Percentiles rank a stretch among this genome's conserved stretches.
Evolutionary conservation across 352 stramenopile genomes (phyloP).

Genomic region (Phytopythium cucurbitacearum): DNA sequence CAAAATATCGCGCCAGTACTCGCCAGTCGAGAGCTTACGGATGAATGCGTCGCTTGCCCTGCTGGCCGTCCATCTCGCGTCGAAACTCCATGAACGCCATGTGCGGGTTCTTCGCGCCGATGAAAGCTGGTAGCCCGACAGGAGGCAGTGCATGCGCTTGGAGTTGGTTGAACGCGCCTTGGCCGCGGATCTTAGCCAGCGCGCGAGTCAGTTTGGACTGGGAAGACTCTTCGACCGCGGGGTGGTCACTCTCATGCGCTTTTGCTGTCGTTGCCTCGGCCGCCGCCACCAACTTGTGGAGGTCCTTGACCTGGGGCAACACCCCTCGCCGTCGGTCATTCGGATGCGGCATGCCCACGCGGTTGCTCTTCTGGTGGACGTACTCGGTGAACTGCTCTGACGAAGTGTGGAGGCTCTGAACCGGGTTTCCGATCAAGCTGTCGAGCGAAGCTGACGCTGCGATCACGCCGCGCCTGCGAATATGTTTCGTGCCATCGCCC

Average conservation of each 20-base stretch:
- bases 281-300: conserved; percentile 27
- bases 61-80: conserved; percentile 7
- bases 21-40: conserved; percentile 9
- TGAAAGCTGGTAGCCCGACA: conserved; percentile 8
- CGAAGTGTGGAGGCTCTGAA: conserved; percentile 3
- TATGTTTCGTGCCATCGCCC: not conserved
- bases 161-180: conserved; percentile 14
- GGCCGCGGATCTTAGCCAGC: conserved; percentile 22
- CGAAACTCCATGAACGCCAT: conserved; percentile 61
- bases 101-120: conserved; percentile 46
- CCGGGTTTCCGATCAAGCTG: not conserved
- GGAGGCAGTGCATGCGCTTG: conserved; percentile 11
- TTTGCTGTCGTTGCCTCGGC: conserved; percentile 11
- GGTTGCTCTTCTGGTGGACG: conserved; percentile 34
- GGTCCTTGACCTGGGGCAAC: conserved; percentile 14
- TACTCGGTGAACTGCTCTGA: conserved; percentile 43
- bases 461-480: not conserved
- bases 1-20: not conserved
- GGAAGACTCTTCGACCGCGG: conserved; percentile 6
- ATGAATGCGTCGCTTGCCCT: conserved; percentile 10
- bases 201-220: conserved; percentile 21
- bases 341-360: conserved; percentile 28
- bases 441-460: not conserved
- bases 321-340: conserved; percentile 41
- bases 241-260: conserved; percentile 7